phyloP scores from a whole-genome alignment of 768 basidiomycete species.

The Auricularia heimuer region DNA sequence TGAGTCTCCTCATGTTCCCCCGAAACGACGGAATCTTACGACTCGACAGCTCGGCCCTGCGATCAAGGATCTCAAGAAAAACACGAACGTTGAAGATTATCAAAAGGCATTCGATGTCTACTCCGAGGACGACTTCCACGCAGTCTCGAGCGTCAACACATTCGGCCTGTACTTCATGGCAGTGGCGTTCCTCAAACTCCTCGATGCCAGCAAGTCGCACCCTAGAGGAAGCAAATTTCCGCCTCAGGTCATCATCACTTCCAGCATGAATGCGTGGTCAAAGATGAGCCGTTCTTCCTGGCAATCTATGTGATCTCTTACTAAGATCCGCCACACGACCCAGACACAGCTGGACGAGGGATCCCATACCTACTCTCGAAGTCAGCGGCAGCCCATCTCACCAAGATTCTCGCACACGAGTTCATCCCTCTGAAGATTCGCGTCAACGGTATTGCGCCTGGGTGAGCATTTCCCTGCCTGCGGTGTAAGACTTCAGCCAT shows the following conservation, averaged over 20 bases:
- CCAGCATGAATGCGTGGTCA: slow-evolving; percentile 44
- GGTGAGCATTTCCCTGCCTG: slow-evolving; percentile 10
- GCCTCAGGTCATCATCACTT: slow-evolving; percentile 41
- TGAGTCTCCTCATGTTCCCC: slow-evolving; percentile 5
- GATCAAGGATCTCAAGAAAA: slow-evolving; percentile 2
- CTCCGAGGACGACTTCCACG: slow-evolving; percentile 28
- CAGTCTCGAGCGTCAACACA: slow-evolving; percentile 29
- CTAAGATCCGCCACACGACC: slow-evolving; percentile 21
- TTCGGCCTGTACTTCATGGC: slow-evolving; percentile 45
- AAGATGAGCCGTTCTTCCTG: slow-evolving; percentile 23
- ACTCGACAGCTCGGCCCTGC: slow-evolving; percentile 9
- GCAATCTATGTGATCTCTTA: background rate
- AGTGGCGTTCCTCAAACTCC: slow-evolving; percentile 45
- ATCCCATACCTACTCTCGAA: slow-evolving; percentile 42
- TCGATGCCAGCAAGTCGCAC: slow-evolving; percentile 35
- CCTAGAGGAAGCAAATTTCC: slow-evolving; percentile 27
- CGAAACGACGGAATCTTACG: slow-evolving; percentile 21
- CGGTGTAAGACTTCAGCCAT: background rate
- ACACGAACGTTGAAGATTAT: slow-evolving; percentile 27
- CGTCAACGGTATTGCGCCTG: slow-evolving; percentile 41
- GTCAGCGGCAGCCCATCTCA: slow-evolving; percentile 38
- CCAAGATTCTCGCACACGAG: slow-evolving; percentile 37
- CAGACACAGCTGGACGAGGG: slow-evolving; percentile 28
- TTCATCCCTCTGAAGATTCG: slow-evolving; percentile 36
- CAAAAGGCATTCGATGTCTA: slow-evolving; percentile 30